A percentile compares a stretch with the other conserved stretches of the same genome.
These are phyloP conservation scores for Solanum dulcamara DNA, from an alignment of 257 asterid genomes.

Conservation along the genomic window DNA sequence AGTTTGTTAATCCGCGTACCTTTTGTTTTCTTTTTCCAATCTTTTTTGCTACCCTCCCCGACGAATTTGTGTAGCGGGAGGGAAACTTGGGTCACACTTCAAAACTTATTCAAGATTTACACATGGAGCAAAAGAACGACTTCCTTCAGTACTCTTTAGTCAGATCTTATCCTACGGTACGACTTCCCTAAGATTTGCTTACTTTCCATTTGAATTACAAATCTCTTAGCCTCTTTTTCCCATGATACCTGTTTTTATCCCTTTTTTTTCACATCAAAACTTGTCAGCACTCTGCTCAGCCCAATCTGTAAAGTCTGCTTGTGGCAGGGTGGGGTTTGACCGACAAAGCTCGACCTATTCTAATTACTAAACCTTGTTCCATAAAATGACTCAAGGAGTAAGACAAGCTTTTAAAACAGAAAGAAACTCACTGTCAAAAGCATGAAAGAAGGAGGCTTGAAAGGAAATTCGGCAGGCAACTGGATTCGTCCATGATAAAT, in stretches of 20 bases:
- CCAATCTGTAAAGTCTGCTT: neutral
- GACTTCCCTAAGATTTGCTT: neutral
- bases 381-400: neutral
- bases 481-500: conserved; percentile 88
- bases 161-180: neutral
- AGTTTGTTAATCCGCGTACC: neutral
- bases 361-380: neutral
- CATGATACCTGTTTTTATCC: neutral
- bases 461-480: conserved; percentile 80
- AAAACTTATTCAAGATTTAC: neutral
- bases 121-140: neutral
- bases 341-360: neutral
- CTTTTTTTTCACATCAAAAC: neutral
- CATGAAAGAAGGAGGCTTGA: conserved; percentile 88
- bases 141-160: neutral
- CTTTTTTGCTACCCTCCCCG: neutral
- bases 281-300: neutral
- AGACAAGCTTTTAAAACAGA: neutral
- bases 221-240: neutral
- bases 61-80: neutral
- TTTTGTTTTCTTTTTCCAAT: neutral
- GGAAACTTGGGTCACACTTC: neutral
- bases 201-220: neutral
- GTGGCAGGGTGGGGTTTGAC: neutral
- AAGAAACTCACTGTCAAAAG: conserved; percentile 48